Conservation (phyloP, 78 protist species). For the Cavenderia fasciculata region DNA sequence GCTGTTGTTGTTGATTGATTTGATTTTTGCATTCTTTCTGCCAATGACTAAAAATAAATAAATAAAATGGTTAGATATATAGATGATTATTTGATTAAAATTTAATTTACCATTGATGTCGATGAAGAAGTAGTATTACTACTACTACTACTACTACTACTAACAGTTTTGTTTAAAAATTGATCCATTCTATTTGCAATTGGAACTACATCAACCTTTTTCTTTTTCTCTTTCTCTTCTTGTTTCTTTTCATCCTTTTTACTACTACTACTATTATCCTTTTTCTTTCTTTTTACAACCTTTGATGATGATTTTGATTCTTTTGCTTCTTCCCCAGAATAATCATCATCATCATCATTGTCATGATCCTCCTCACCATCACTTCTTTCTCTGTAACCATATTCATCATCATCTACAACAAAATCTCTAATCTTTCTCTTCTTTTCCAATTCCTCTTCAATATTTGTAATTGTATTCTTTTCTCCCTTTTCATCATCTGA, state of each 20-base stretch:
- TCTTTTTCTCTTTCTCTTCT: neutral
- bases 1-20: neutral
- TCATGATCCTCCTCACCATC: conserved; percentile 29
- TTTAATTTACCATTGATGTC: too few relatives aligned
- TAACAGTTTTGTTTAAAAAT: conserved; percentile 26
- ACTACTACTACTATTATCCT: neutral
- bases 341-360: neutral
- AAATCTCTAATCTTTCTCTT: conserved; percentile 57
- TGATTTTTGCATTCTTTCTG: conserved; percentile 18
- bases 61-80: too few relatives aligned
- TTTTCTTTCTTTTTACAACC: neutral
- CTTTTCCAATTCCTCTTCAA: conserved; percentile 14
- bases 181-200: conserved; percentile 7
- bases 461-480: neutral
- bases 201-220: neutral
- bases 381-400: conserved; percentile 22
- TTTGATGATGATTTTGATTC: neutral
- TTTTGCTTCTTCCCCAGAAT: conserved; percentile 7
- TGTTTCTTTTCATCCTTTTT: neutral
- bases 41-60: too few relatives aligned
- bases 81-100: too few relatives aligned
- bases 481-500: conserved; percentile 2
- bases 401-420: conserved; percentile 66
- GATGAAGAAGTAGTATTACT: neutral
- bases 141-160: neutral